phyloP scores from a whole-genome alignment of 352 stramenopile genomes.

The Hyaloperonospora brassicae region DNA sequence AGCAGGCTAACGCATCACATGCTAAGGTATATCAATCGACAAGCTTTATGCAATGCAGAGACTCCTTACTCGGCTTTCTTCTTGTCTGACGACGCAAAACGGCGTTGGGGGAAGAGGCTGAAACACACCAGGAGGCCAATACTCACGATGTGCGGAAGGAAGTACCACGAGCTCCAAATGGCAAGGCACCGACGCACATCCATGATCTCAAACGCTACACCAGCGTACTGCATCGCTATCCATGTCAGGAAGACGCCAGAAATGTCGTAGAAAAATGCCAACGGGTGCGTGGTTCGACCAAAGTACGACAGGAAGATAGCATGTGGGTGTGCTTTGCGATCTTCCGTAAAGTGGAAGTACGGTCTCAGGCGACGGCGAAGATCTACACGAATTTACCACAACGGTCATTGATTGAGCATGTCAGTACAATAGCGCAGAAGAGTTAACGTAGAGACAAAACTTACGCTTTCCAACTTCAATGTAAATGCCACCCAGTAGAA shows the following conservation, averaged over 20 bases:
- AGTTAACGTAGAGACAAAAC: slow-evolving; percentile 8
- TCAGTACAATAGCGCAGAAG: not conserved
- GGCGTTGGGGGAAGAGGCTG: slow-evolving; percentile 45
- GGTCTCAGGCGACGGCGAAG: slow-evolving; percentile 61
- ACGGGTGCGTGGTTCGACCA: slow-evolving; percentile 55
- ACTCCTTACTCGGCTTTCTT: slow-evolving; percentile 35
- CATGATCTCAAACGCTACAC: slow-evolving; percentile 77
- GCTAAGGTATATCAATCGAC: no score
- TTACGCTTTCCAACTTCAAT: slow-evolving; percentile 80
- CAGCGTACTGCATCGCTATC: slow-evolving; percentile 82
- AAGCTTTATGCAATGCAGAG: not conserved
- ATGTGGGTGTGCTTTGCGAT: slow-evolving; percentile 67
- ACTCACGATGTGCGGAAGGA: slow-evolving; percentile 59
- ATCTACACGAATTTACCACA: slow-evolving; percentile 24
- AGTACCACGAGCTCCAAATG: slow-evolving; percentile 81
- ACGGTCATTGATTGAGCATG: not conserved
- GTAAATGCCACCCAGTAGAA: slow-evolving; percentile 77
- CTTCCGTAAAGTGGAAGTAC: slow-evolving; percentile 84
- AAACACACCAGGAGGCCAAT: slow-evolving; percentile 58
- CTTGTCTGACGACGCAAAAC: slow-evolving; percentile 27
- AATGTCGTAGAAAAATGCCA: slow-evolving; percentile 77
- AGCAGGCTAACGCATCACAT: no score
- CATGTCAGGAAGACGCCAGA: slow-evolving; percentile 66
- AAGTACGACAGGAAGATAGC: slow-evolving; percentile 79
- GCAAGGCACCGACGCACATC: slow-evolving; percentile 62